phyloP scores from a whole-genome alignment of 1,139 yeast species.

The Suhomyces anneliseae region DNA sequence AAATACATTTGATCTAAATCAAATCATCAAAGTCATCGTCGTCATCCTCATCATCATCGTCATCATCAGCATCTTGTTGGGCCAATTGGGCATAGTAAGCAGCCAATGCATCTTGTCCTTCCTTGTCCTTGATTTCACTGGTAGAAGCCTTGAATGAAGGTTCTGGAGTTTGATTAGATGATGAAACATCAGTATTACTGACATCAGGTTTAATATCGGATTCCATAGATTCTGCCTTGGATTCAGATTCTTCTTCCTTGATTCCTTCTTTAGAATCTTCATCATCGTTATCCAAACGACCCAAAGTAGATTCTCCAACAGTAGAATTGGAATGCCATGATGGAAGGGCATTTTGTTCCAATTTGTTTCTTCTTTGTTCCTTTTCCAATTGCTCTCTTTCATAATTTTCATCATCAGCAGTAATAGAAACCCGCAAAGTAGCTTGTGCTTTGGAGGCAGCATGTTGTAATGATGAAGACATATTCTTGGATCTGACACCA shows the following conservation, averaged over 20 bases:
- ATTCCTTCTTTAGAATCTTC: conserved; percentile 17
- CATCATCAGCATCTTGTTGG: conserved; percentile 60
- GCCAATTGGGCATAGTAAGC: conserved; percentile 76
- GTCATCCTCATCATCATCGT: conserved; percentile 62
- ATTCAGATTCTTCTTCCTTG: conserved; percentile 6
- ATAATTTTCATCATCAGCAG: conserved; percentile 84
- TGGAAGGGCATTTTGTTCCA: conserved; percentile 92
- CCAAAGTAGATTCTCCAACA: conserved; percentile 60
- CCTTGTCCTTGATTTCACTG: conserved; percentile 51
- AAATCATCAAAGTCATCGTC: conserved; percentile 51
- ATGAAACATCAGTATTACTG: conserved; percentile 3
- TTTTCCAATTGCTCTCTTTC: conserved; percentile 64
- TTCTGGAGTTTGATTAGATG: conserved; percentile 8
- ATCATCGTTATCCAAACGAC: conserved; percentile 51
- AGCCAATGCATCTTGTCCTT: conserved; percentile 75
- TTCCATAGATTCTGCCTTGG: conserved; percentile 1
- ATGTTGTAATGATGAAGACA: conserved; percentile 33
- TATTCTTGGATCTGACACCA: conserved; percentile 24
- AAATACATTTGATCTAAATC: conserved; percentile 3
- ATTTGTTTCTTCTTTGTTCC: conserved; percentile 68
- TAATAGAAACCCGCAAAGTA: conserved; percentile 84
- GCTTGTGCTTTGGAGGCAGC: conserved; percentile 57
- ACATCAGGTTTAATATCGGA: conserved; percentile 16
- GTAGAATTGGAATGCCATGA: conserved; percentile 95
- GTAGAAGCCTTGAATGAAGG: conserved; percentile 11